phyloP scores from a whole-genome alignment of 352 stramenopile species.

The Phytopythium delawarense region DNA sequence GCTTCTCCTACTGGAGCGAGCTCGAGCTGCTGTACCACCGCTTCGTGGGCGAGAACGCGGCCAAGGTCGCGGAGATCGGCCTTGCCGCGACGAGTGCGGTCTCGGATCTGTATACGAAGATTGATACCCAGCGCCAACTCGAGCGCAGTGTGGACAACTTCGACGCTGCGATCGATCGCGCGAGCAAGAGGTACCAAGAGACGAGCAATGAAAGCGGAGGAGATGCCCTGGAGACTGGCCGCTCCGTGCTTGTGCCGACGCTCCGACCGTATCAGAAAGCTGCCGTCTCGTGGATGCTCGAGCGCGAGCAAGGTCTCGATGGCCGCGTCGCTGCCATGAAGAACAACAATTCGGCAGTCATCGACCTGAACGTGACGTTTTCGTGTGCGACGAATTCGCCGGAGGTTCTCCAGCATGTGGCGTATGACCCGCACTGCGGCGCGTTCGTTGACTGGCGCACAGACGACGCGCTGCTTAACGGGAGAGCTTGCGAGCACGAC shows the following conservation, averaged over 20 bases:
- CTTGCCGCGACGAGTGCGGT: constrained; percentile 30
- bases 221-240: not conserved
- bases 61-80: constrained; percentile 6
- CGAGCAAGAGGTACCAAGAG: not conserved
- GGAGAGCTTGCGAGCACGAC: not conserved
- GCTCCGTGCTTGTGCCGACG: constrained; percentile 52
- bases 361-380: constrained; percentile 16
- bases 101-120: constrained; percentile 55
- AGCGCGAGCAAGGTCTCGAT: constrained; percentile 75
- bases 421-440: constrained; percentile 40
- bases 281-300: constrained; percentile 92
- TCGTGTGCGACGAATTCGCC: not conserved
- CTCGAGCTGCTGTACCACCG: constrained; percentile 42
- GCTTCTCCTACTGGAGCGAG: constrained; percentile 47
- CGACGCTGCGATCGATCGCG: constrained; percentile 6
- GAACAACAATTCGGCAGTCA: not conserved
- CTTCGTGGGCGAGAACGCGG: constrained; percentile 16
- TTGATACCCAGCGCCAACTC: constrained; percentile 36
- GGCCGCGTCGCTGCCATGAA: not conserved
- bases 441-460: constrained; percentile 15
- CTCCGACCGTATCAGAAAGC: constrained; percentile 97
- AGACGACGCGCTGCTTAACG: not conserved
- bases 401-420: not conserved
- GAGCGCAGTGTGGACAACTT: constrained; percentile 24
- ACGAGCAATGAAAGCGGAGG: not conserved